Evolutionary conservation across 371 early-diverging fungal genomes (phyloP).

Genomic region (Thermomucor indicae-seudaticae): DNA sequence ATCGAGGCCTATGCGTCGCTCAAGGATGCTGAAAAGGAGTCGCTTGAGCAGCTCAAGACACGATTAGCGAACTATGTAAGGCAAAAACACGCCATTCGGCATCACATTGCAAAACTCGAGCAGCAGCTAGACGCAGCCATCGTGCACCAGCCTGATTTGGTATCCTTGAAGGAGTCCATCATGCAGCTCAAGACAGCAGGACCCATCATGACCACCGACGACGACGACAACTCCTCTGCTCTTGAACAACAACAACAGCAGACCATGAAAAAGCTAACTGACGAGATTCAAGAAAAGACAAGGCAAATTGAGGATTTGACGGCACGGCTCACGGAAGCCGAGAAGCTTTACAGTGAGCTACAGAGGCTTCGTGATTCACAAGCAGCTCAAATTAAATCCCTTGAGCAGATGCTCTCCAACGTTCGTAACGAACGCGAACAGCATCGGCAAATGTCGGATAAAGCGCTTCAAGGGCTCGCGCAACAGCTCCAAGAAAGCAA

Average conservation of each 20-base stretch:
- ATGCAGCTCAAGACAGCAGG: not conserved
- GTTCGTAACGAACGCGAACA: not conserved
- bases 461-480: slow-evolving; percentile 2
- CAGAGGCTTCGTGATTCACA: slow-evolving; percentile 13
- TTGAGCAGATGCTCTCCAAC: slow-evolving; percentile 4
- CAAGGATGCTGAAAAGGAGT: slow-evolving; percentile 9
- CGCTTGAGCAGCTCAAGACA: slow-evolving; percentile 10
- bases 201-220: too few species aligned
- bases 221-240: not conserved
- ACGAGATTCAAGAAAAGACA: slow-evolving; percentile 6
- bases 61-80: too few species aligned
- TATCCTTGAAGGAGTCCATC: not conserved
- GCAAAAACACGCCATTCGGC: slow-evolving; percentile 26
- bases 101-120: slow-evolving; percentile 36
- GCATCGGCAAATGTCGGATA: slow-evolving; percentile 1
- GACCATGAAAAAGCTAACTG: not conserved
- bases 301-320: slow-evolving; percentile 9
- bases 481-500: slow-evolving; percentile 3
- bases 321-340: slow-evolving; percentile 14
- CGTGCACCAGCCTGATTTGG: too few species aligned
- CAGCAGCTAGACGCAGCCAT: slow-evolving; percentile 25
- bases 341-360: slow-evolving; percentile 15
- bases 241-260: not conserved
- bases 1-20: slow-evolving; percentile 21
- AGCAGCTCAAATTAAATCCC: slow-evolving; percentile 3